Evolutionary conservation across 139 green algal species (phyloP).

Genomic region (Asterochloris sp.): DNA sequence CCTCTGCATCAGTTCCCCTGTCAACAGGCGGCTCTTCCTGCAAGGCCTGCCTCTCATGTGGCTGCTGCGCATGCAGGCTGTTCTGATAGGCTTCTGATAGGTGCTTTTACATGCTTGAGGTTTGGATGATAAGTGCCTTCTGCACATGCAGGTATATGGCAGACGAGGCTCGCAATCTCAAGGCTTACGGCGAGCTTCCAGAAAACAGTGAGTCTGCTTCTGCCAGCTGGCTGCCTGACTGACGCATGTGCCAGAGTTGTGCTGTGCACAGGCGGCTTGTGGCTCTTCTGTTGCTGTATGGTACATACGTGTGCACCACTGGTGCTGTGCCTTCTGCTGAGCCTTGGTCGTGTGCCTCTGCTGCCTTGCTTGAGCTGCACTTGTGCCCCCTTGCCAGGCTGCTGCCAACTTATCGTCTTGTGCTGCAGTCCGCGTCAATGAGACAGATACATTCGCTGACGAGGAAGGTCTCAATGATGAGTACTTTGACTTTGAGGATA

Average conservation of each 20-base stretch:
- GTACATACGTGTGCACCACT: not conserved
- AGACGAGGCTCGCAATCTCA: constrained; percentile 90
- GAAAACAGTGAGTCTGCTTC: constrained; percentile 70
- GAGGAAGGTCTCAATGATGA: constrained; percentile 65
- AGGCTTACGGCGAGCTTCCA: constrained; percentile 97
- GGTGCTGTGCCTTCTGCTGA: not conserved
- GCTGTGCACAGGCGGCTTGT: not conserved
- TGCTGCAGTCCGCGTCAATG: constrained; percentile 60
- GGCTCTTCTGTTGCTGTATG: not conserved
- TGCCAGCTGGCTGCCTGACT: not conserved
- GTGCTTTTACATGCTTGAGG: too few species aligned
- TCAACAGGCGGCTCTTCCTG: too few species aligned
- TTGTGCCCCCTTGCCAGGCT: not conserved
- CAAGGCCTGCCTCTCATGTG: too few species aligned
- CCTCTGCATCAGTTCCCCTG: too few species aligned
- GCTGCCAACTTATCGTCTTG: not conserved
- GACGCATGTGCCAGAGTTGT: not conserved
- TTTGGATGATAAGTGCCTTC: too few species aligned
- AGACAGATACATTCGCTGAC: constrained; percentile 60
- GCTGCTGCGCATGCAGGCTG: too few species aligned
- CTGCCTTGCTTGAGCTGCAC: not conserved
- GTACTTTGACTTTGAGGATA: constrained; percentile 86
- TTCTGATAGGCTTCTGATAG: too few species aligned
- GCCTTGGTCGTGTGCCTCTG: not conserved
- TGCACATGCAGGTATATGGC: constrained; percentile 73